phyloP scores from a whole-genome alignment of 306 rosid genomes.

The Lotus japonicus region DNA sequence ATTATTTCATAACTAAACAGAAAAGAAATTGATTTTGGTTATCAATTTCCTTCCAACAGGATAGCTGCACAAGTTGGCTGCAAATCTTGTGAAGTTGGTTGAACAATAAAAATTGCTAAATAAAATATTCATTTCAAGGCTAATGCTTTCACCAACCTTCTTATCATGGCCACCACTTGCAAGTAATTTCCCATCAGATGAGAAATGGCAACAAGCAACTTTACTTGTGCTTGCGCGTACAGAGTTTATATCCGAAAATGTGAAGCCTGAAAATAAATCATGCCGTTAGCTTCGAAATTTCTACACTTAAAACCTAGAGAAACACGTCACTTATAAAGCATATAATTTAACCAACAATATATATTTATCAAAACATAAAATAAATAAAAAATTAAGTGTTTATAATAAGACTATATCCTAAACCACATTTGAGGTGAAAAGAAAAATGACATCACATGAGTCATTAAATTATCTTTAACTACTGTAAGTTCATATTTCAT shows the following conservation, averaged over 20 bases:
- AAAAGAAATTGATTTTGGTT: neutral
- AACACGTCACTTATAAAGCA: neutral
- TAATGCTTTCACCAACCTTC: conserved; percentile 46
- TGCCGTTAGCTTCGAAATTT: neutral
- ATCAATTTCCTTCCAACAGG: conserved; percentile 2
- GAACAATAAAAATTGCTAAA: neutral
- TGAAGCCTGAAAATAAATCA: conserved; percentile 58
- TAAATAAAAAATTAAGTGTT: too few relatives aligned
- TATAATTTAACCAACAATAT: too few relatives aligned
- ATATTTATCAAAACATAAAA: neutral
- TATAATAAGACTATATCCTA: neutral
- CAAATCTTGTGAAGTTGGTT: conserved; percentile 10
- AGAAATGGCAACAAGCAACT: conserved; percentile 89
- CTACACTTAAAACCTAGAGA: neutral
- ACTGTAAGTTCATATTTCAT: neutral
- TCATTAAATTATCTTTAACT: neutral
- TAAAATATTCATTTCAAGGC: neutral
- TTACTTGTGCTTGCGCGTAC: conserved; percentile 77
- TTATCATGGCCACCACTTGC: conserved; percentile 99
- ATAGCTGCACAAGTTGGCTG: neutral
- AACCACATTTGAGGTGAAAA: neutral
- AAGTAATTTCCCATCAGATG: conserved; percentile 93
- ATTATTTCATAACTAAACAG: conserved; percentile 7
- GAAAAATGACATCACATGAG: neutral
- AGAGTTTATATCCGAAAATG: conserved; percentile 63